Evolutionary conservation across 495 filamentous ascomycete species (phyloP), one percentile per base, ranked within the genome.

Genomic region (Talaromyces liani): DNA sequence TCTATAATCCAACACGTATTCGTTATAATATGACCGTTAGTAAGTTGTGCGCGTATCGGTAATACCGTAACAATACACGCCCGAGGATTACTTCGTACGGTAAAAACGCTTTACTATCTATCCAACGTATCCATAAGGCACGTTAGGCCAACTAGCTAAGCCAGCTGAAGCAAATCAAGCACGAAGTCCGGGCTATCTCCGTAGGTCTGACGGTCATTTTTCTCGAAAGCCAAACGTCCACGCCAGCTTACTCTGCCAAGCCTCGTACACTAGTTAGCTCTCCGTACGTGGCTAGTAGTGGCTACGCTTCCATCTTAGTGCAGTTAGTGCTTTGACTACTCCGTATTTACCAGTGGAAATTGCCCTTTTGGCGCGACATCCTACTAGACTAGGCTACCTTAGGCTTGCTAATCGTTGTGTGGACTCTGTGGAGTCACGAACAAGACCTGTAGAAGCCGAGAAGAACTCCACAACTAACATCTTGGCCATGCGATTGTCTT

Each of bases 301-400:
- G 22, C 22, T 27, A 27, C 33, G 33, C 33, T 36, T 36, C 33
- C 33, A 36, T 41, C 36, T 5, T 41, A 41, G 36, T 16, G 36
- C 36, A 41, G 4, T 41, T 41, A 29, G 53, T 56, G 53, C 53
- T 25, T 56, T 27, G 53, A 25, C 24, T 27, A 56, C 53, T 27
- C 25, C 14, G 51, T 55, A 25, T 24, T 55, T 29, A 29, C 53
- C 53, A 56, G 53, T 56, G 53, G 53, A 29, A 56, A 20, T 27
- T 29, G 20, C 53, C 22, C 53, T 56, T 56, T 56, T 56, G 53
- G 53, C 53, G 53, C 53, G 53, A 56, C 53, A 56, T 56, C 0
- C 27, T 29, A 14, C 53, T 6, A 56, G 53, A 56, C 53, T 56
- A 56, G 53, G 22, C 53, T 49, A 49, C 45, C 16, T 20, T 20